Conservation (phyloP, 23 red algal genomes). For the Porphyridium purpureum region DNA sequence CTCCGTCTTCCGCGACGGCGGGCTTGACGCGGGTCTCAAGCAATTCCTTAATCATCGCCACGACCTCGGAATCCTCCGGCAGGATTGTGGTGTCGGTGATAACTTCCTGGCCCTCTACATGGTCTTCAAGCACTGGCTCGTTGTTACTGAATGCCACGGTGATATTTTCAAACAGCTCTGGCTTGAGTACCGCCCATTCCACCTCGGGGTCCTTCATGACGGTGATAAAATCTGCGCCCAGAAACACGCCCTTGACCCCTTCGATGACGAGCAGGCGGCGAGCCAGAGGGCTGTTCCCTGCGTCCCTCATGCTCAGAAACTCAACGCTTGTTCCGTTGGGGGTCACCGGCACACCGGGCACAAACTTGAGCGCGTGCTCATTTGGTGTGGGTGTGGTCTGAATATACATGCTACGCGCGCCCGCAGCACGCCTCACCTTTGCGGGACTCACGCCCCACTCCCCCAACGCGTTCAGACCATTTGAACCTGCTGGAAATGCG, state of each 20-base stretch:
- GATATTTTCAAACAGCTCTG: constrained; percentile 87
- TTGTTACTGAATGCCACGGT: constrained; percentile 61
- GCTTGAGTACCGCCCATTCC: constrained; percentile 64
- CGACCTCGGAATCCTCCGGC: constrained; percentile 70
- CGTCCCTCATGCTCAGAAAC: constrained; percentile 33
- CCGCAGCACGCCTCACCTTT: too few relatives aligned
- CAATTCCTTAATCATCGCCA: constrained; percentile 99
- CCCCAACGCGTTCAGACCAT: too few relatives aligned
- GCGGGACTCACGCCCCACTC: too few relatives aligned
- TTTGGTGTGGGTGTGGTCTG: constrained; percentile 90
- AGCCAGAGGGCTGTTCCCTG: constrained; percentile 44
- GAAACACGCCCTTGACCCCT: constrained; percentile 73
- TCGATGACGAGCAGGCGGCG: constrained; percentile 46
- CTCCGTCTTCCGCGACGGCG: constrained; percentile 95
- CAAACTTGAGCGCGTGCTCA: constrained; percentile 82
- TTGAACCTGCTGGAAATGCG: too few relatives aligned
- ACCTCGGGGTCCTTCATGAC: constrained; percentile 67
- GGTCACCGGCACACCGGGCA: constrained; percentile 83
- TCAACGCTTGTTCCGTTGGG: constrained; percentile 37
- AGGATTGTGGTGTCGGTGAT: constrained; percentile 38
- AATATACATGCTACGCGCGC: constrained; percentile 64
- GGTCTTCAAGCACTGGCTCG: constrained; percentile 9
- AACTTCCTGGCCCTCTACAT: background rate
- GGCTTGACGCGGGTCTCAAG: constrained; percentile 93
- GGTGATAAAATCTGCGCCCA: constrained; percentile 83